A percentile compares a stretch with the other conserved stretches of the same genome.
Evolutionary conservation across 768 basidiomycete species (phyloP).

Genomic region (Leccinum imitatum): DNA sequence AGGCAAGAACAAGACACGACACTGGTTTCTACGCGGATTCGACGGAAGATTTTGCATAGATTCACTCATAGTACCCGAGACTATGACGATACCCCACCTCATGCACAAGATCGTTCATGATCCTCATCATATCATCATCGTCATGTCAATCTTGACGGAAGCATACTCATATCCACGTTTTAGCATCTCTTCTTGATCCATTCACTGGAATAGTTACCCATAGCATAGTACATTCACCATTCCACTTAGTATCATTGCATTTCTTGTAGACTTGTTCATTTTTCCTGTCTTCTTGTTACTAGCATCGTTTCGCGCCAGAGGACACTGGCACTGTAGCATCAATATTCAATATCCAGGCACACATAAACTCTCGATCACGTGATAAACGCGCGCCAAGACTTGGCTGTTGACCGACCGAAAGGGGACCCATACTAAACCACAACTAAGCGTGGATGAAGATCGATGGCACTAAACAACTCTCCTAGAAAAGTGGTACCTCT

Average conservation of each 20-base stretch:
- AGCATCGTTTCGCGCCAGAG: no score
- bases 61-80: conserved; percentile 24
- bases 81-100: conserved; percentile 9
- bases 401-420: background rate
- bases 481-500: conserved; percentile 75
- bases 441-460: conserved; percentile 19
- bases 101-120: conserved; percentile 10
- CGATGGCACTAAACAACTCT: conserved; percentile 66
- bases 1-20: conserved; percentile 15
- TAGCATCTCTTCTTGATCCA: background rate
- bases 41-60: conserved; percentile 38
- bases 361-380: conserved; percentile 11
- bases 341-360: background rate
- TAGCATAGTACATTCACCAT: conserved; percentile 7
- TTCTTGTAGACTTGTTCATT: conserved; percentile 4
- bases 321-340: background rate
- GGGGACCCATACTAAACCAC: background rate
- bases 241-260: conserved; percentile 15
- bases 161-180: conserved; percentile 20
- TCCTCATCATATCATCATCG: conserved; percentile 4
- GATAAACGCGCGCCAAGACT: background rate
- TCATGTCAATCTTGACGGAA: conserved; percentile 8
- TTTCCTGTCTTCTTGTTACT: conserved; percentile 1
- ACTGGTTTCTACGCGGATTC: conserved; percentile 23
- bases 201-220: conserved; percentile 9